Conservation (phyloP, 225 moss, liverwort and hornwort species). For the Ulota crispa region DNA sequence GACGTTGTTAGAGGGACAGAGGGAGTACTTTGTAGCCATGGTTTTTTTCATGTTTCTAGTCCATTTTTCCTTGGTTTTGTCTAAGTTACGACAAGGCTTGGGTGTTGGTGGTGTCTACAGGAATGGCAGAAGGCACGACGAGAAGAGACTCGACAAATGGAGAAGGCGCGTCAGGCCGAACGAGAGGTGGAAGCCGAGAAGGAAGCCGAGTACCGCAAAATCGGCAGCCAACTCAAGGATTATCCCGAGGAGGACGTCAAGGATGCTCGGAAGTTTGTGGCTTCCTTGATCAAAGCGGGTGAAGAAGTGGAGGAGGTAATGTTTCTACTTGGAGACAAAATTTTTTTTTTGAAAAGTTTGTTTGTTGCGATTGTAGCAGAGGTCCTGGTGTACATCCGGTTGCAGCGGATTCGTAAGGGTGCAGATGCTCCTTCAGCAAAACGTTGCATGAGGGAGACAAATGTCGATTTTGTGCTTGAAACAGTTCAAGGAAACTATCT, state of each 20-base stretch:
- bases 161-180: slow-evolving; percentile 46
- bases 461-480: background rate
- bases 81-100: background rate
- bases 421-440: background rate
- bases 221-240: slow-evolving; percentile 52
- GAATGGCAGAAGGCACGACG: slow-evolving; percentile 72
- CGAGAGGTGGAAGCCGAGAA: slow-evolving; percentile 55
- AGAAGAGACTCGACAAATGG: slow-evolving; percentile 55
- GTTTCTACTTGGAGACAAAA: background rate
- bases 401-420: background rate
- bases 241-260: slow-evolving; percentile 63
- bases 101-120: slow-evolving; percentile 26
- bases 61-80: background rate
- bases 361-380: background rate
- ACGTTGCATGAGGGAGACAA: background rate
- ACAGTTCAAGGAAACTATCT: background rate
- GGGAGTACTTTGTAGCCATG: background rate
- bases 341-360: background rate
- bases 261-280: slow-evolving; percentile 62
- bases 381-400: background rate
- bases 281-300: slow-evolving; percentile 69
- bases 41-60: background rate
- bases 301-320: slow-evolving; percentile 81
- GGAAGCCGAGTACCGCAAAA: slow-evolving; percentile 54
- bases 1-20: too few species aligned